Evolutionary conservation across 768 basidiomycete genomes (phyloP).

Genomic region (Sarcomyxa edulis): DNA sequence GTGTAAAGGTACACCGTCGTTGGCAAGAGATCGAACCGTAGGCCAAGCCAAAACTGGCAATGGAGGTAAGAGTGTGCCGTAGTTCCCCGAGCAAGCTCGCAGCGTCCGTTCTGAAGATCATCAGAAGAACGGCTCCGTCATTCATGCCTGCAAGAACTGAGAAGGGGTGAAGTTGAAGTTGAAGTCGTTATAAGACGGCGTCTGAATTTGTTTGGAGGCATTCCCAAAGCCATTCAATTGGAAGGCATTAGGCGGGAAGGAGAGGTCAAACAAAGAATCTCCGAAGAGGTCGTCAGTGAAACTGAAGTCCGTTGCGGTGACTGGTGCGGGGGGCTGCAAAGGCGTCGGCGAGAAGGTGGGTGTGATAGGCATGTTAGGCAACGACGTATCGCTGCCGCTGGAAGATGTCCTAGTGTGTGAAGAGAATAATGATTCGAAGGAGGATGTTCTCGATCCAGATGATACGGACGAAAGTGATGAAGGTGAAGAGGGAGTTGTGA

Average conservation of each 20-base stretch:
- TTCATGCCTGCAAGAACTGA: conserved; percentile 1
- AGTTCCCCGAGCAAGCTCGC: too few species aligned
- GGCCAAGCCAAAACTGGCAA: too few species aligned
- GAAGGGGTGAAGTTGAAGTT: not conserved
- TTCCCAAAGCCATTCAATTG: not conserved
- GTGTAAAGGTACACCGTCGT: too few species aligned
- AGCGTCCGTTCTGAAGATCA: too few species aligned
- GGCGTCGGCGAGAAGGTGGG: conserved; percentile 1
- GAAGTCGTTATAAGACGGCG: not conserved
- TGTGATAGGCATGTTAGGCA: conserved; percentile 3
- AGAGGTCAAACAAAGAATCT: not conserved
- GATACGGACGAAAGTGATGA: conserved; percentile 10
- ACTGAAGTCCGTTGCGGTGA: not conserved
- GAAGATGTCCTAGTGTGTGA: conserved; percentile 12
- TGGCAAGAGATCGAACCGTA: too few species aligned
- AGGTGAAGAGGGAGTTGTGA: conserved; percentile 6
- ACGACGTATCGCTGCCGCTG: not conserved
- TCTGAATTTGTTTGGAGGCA: not conserved
- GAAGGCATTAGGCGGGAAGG: conserved; percentile 1
- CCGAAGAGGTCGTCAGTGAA: conserved; percentile 1
- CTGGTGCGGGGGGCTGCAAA: not conserved
- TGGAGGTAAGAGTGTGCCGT: too few species aligned
- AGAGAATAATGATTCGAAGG: conserved; percentile 4
- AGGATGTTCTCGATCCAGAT: conserved; percentile 3
- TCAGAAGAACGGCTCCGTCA: too few species aligned